Conservation (phyloP, 306 rosid genomes). For the Pyrus pyrifolia region DNA sequence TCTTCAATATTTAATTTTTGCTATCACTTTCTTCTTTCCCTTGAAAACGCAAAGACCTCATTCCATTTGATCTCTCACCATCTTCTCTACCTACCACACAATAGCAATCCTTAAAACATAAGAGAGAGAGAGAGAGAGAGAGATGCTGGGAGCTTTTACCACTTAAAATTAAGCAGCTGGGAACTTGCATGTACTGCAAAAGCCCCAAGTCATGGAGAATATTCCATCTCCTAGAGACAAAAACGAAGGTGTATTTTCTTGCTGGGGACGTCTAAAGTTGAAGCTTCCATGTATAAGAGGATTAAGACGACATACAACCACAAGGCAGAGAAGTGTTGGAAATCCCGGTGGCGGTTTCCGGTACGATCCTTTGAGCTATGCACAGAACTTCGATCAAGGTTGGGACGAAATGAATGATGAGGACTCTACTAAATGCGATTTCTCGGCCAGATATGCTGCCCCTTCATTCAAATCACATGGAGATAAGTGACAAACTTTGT, state of each 20-base stretch:
- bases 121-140: background rate
- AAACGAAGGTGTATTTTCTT: conserved; percentile 34
- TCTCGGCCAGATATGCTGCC: conserved; percentile 62
- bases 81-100: conserved; percentile 41
- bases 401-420: conserved; percentile 29
- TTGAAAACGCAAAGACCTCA: background rate
- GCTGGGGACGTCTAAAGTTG: conserved; percentile 54
- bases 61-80: background rate
- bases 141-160: background rate
- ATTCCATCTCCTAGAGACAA: conserved; percentile 26
- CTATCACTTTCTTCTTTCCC: background rate
- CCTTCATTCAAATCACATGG: conserved; percentile 25
- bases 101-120: conserved; percentile 21
- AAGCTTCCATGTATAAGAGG: conserved; percentile 53
- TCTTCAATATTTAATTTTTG: background rate
- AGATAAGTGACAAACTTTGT: conserved; percentile 4
- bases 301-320: background rate
- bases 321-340: conserved; percentile 10
- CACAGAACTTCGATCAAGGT: conserved; percentile 75
- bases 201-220: conserved; percentile 29
- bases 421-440: conserved; percentile 31
- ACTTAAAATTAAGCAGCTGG: background rate
- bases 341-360: conserved; percentile 32
- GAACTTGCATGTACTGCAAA: background rate
- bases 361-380: conserved; percentile 69